Conservation (phyloP, 2,329 filamentous ascomycete species). For the Fusarium sulawesiense region DNA sequence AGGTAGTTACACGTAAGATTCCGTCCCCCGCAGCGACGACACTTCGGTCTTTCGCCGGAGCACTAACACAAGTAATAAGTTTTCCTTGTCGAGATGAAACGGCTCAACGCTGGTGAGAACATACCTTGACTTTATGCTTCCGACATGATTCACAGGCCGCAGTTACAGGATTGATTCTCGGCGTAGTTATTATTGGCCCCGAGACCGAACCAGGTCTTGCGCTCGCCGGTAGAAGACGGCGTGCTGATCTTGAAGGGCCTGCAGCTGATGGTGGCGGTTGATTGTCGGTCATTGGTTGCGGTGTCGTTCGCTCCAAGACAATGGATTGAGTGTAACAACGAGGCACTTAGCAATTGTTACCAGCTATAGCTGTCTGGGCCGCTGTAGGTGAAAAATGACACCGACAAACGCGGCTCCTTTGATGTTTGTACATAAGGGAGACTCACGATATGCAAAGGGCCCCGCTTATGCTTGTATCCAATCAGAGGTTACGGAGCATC, state of each 20-base stretch:
- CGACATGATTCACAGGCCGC: slow-evolving; percentile 39
- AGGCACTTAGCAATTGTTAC: neutral
- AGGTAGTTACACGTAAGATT: slow-evolving; percentile 27
- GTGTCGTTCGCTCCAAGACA: no score
- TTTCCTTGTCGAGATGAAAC: no score
- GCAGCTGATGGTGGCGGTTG: neutral
- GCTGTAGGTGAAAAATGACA: neutral
- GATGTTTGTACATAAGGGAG: no score
- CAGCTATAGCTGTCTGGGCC: neutral
- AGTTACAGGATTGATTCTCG: slow-evolving; percentile 18
- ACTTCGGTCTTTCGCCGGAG: slow-evolving; percentile 42
- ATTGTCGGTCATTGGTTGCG: neutral
- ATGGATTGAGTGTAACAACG: accelerated
- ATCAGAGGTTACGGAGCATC: no score
- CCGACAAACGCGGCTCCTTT: no score
- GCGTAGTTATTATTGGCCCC: neutral
- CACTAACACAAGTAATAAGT: slow-evolving; percentile 32
- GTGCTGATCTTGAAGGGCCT: neutral
- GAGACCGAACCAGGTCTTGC: neutral
- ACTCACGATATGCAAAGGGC: no score
- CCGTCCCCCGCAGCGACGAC: slow-evolving; percentile 37
- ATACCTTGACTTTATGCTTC: slow-evolving; percentile 38
- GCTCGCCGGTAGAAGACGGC: slow-evolving; percentile 2
- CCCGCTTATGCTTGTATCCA: no score
- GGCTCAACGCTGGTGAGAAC: no score